A percentile compares a stretch with the other conserved stretches of the same genome.
Evolutionary conservation across 1,139 yeast genomes (phyloP).

Genomic region (Candida glucosophila): DNA sequence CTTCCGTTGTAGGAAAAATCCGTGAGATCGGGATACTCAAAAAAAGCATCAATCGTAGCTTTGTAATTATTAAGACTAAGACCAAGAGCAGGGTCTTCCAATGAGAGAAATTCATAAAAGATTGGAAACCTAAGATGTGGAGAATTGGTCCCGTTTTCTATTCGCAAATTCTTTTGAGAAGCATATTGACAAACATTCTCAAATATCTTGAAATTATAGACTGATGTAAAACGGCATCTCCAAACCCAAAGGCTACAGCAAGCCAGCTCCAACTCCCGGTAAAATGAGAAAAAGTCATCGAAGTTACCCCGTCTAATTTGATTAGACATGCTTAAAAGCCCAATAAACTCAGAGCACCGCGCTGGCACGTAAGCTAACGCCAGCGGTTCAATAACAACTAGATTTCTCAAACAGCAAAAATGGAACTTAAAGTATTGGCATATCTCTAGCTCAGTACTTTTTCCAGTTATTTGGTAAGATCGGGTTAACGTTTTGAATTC

Average conservation of each 20-base stretch:
- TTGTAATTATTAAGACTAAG: slow-evolving; percentile 1
- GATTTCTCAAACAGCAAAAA: slow-evolving; percentile 2
- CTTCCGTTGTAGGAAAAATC: too few species aligned
- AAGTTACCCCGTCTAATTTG: too few species aligned
- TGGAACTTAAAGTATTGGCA: slow-evolving; percentile 3
- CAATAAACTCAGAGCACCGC: too few species aligned
- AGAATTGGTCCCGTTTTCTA: slow-evolving; percentile 12
- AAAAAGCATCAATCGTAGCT: slow-evolving; percentile 3
- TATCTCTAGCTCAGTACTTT: slow-evolving; percentile 1
- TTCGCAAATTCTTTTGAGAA: slow-evolving; percentile 7
- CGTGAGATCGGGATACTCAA: slow-evolving; percentile 3
- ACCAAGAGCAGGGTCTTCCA: slow-evolving; percentile 3
- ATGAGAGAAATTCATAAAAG: slow-evolving; percentile 12
- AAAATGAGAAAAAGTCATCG: slow-evolving; percentile 2
- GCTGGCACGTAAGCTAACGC: too few species aligned
- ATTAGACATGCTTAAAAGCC: too few species aligned
- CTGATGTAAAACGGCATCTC: slow-evolving; percentile 9
- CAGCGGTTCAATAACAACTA: slow-evolving; percentile 1
- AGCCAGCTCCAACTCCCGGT: slow-evolving; percentile 8
- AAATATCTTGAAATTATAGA: slow-evolving; percentile 10
- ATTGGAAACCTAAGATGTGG: slow-evolving; percentile 19
- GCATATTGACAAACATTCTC: slow-evolving; percentile 13
- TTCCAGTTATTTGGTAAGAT: slow-evolving; percentile 1
- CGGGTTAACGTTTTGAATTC: slow-evolving; percentile 1
- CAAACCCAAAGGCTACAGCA: slow-evolving; percentile 12